Base-by-base conservation (phyloP, 129 eudicot species). In the Solidago caesia region DNA sequence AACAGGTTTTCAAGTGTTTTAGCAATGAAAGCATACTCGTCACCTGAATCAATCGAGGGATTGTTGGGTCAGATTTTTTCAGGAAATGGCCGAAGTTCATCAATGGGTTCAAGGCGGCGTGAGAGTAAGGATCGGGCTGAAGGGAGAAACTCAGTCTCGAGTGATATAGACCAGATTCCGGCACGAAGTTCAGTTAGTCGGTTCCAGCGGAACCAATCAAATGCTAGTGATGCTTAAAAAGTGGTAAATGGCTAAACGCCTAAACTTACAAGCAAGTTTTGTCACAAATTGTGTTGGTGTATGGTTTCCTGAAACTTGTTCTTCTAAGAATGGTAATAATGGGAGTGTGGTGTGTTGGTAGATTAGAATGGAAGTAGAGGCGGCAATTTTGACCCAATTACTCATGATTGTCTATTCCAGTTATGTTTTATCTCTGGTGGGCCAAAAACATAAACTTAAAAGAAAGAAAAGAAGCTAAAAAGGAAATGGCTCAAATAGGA, bases 21-120 rank as follows among this genome's bases (percentile, higher is more conserved):
- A 42, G 81, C 79, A 12, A 80, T 69, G 55, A 74, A 85, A 71
- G 59, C 80, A 9, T 85, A 70, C 81, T 3, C 79, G 11, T 58
- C 86, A 5, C 94, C 94, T 0, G 85, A 84, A 41, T 75, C 82
- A 0, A 65, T 91, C 45, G 87, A 88, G 69, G 85, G 60, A 4
- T 33, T 78, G 74, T 11, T 91, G 80, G 29, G 68, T 27, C 73
- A 86, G 76, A 78, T 86, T 70, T 91, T 86, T 48, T 80, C 72
- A 0, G 75, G 74, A 6, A 82, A 72, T 29, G 76, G 77, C 11
- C 75, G 67, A 42, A 69, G 73, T 26, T 77, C 72, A 27, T 65
- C 74, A 39, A 53, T 59, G 44, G 72, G 73, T 59, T 55, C 75
- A 7, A 67, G 77, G 41, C 58, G 77, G 49, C 83, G 80, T 15